Evolutionary conservation across 2,329 filamentous ascomycete species (phyloP).

Genomic region (Aspergillus sp.): DNA sequence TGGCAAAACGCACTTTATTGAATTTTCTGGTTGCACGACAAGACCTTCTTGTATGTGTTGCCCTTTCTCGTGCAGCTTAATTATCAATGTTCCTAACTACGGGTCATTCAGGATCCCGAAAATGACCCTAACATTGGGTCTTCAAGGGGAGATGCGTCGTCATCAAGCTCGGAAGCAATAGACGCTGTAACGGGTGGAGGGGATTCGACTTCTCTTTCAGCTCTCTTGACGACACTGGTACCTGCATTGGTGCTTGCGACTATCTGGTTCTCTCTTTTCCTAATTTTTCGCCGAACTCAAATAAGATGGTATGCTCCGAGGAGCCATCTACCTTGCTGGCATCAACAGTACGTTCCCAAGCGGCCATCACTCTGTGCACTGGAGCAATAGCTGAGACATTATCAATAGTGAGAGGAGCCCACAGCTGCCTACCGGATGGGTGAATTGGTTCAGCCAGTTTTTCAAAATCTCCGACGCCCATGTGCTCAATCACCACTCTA

Average conservation of each 20-base stretch:
- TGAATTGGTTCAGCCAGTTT: conserved; percentile 57
- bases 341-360: conserved; percentile 35
- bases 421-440: conserved; percentile 45
- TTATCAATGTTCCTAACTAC: neutral
- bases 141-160: conserved; percentile 39
- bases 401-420: conserved; percentile 47
- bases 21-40: conserved; percentile 7
- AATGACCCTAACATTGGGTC: conserved; percentile 45
- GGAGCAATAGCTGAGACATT: neutral
- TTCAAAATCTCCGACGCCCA: conserved; percentile 66
- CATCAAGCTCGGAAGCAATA: conserved; percentile 32
- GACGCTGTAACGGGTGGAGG: conserved; percentile 29
- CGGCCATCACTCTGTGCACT: neutral
- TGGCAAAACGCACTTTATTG: conserved; percentile 2
- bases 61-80: neutral
- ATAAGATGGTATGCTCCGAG: conserved; percentile 49
- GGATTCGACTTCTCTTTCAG: conserved; percentile 51
- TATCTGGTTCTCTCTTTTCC: conserved; percentile 46
- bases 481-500: conserved; percentile 84
- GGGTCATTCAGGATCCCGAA: conserved; percentile 30
- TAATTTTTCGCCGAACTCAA: conserved; percentile 47
- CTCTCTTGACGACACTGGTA: conserved; percentile 50
- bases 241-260: conserved; percentile 47
- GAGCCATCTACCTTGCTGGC: conserved; percentile 43
- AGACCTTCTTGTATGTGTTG: conserved; percentile 14